These are phyloP conservation scores for Acanthamoeba culbertsoni DNA, from an alignment of 208 protist species.

Conservation along the genomic window DNA sequence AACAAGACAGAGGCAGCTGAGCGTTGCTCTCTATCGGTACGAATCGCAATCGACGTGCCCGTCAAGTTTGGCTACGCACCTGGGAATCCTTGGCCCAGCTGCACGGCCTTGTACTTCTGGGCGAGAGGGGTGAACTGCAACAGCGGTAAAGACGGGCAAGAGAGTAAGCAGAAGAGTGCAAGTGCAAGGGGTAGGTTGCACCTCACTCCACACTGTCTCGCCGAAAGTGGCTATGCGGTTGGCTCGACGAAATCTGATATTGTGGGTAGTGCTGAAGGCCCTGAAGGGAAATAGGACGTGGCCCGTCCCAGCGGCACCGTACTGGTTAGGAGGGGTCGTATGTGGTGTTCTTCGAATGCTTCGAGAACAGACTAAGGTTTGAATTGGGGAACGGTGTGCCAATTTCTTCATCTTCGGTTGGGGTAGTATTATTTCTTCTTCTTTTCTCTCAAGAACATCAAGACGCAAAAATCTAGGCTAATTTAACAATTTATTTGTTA, in stretches of 20 bases:
- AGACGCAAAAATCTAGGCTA: too few relatives aligned
- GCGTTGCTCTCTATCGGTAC: too few relatives aligned
- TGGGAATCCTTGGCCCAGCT: constrained; percentile 92
- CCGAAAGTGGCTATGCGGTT: constrained; percentile 8
- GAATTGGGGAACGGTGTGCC: too few relatives aligned
- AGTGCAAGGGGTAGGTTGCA: not conserved
- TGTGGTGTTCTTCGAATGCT: too few relatives aligned
- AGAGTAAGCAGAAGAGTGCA: not conserved
- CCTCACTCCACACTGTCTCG: constrained; percentile 25
- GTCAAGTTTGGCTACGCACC: not conserved
- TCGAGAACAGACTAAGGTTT: too few relatives aligned
- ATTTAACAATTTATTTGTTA: too few relatives aligned
- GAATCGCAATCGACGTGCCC: not conserved
- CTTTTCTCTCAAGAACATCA: too few relatives aligned
- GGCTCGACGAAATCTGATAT: not conserved
- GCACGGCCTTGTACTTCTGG: constrained; percentile 73
- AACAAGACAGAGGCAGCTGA: not conserved
- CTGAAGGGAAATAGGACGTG: too few relatives aligned
- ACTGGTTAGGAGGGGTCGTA: too few relatives aligned
- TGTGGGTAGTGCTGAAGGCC: not conserved
- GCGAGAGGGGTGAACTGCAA: constrained; percentile 27
- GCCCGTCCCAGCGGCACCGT: not conserved
- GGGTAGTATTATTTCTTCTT: too few relatives aligned
- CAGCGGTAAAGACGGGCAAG: not conserved
- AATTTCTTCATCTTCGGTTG: too few relatives aligned